Evolutionary conservation across 2,329 filamentous ascomycete genomes (phyloP).

Genomic region (Beauveria scarabaeidicola): DNA sequence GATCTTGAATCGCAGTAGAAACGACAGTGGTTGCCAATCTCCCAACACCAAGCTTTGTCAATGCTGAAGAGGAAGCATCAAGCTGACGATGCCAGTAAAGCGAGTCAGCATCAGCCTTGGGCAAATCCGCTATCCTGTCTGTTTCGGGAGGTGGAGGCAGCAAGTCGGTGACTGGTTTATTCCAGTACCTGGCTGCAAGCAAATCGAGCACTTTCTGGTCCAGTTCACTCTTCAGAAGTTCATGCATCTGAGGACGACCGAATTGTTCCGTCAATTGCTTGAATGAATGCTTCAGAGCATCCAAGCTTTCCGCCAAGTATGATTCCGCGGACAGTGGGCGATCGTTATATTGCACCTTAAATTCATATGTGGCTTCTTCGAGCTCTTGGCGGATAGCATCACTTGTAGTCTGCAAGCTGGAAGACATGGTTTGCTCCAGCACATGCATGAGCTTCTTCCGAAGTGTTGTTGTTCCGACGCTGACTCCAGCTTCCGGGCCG

Average conservation of each 20-base stretch:
- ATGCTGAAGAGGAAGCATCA: slow-evolving; percentile 78
- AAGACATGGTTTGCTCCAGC: slow-evolving; percentile 93
- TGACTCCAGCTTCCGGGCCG: slow-evolving; percentile 61
- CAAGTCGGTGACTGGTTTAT: slow-evolving; percentile 86
- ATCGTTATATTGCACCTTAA: slow-evolving; percentile 99
- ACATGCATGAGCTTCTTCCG: slow-evolving; percentile 97
- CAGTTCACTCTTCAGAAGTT: slow-evolving; percentile 82
- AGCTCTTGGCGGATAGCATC: slow-evolving; percentile 92
- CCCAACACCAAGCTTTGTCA: slow-evolving; percentile 92
- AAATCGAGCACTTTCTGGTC: slow-evolving; percentile 93
- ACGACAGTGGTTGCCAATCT: slow-evolving; percentile 88
- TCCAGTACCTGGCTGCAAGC: slow-evolving; percentile 92
- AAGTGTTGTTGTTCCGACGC: slow-evolving; percentile 75
- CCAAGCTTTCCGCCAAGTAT: slow-evolving; percentile 88
- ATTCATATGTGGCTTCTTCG: slow-evolving; percentile 95
- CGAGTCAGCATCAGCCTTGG: slow-evolving; percentile 76
- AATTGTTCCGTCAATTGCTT: slow-evolving; percentile 88
- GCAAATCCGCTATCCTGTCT: slow-evolving; percentile 67
- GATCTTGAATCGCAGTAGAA: slow-evolving; percentile 74
- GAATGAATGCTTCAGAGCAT: slow-evolving; percentile 96
- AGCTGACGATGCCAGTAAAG: slow-evolving; percentile 91
- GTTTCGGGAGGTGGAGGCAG: slow-evolving; percentile 55
- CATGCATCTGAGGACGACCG: slow-evolving; percentile 78
- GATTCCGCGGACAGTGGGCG: slow-evolving; percentile 89
- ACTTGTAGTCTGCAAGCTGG: slow-evolving; percentile 78